These are phyloP conservation scores for Eucalyptus regnans DNA, from an alignment of 345 rosid genomes.

Conservation along the genomic window DNA sequence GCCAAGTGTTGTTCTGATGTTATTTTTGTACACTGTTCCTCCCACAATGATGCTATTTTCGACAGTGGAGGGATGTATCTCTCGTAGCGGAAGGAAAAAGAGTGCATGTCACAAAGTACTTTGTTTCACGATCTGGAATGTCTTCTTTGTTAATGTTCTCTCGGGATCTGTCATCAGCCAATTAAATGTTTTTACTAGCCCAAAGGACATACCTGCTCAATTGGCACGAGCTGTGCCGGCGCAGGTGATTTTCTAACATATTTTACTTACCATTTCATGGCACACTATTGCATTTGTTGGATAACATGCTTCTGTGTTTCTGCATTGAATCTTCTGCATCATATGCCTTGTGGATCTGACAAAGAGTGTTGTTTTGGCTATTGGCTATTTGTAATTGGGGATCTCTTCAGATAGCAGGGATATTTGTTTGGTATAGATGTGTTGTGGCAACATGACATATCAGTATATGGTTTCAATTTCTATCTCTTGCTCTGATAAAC, in stretches of 20 bases:
- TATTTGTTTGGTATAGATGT: background rate
- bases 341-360: background rate
- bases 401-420: background rate
- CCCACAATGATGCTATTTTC: constrained; percentile 89
- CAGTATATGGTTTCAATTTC: background rate
- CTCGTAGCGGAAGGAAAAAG: constrained; percentile 70
- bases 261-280: background rate
- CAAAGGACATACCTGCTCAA: constrained; percentile 43
- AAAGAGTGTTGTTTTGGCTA: background rate
- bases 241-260: constrained; percentile 33
- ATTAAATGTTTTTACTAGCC: constrained; percentile 39
- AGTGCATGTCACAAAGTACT: constrained; percentile 75
- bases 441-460: background rate
- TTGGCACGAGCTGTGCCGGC: constrained; percentile 73
- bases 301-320: background rate
- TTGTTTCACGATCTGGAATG: constrained; percentile 91
- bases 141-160: constrained; percentile 75
- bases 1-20: constrained; percentile 79
- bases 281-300: background rate
- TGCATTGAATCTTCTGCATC: background rate
- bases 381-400: background rate
- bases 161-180: constrained; percentile 66
- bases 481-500: background rate
- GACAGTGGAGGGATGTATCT: constrained; percentile 60
- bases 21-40: constrained; percentile 65